These are phyloP conservation scores for Dothidotthia symphoricarpi DNA, from an alignment of 2,329 filamentous ascomycete genomes.

Conservation along the genomic window DNA sequence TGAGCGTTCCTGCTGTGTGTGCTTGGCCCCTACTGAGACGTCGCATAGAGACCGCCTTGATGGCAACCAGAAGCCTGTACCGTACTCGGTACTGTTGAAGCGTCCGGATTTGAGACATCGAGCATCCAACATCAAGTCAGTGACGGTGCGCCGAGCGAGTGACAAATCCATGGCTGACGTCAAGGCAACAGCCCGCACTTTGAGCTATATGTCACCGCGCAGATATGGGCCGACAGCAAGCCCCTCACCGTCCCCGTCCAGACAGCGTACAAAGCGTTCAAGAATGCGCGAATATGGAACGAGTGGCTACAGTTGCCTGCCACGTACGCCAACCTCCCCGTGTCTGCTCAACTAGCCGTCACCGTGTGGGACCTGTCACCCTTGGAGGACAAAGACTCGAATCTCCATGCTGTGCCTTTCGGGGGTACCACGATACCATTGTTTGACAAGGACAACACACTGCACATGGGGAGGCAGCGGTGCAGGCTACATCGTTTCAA, in stretches of 20 bases:
- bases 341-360: slow-evolving; percentile 81
- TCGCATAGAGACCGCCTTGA: slow-evolving; percentile 66
- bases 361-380: slow-evolving; percentile 95
- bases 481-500: slow-evolving; percentile 80
- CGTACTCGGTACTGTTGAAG: slow-evolving; percentile 74
- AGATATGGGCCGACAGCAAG: slow-evolving; percentile 95
- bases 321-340: slow-evolving; percentile 75
- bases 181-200: slow-evolving; percentile 63
- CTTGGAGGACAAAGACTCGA: slow-evolving; percentile 65
- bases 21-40: slow-evolving; percentile 18
- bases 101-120: slow-evolving; percentile 79
- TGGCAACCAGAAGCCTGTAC: slow-evolving; percentile 71
- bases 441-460: slow-evolving; percentile 89
- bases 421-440: slow-evolving; percentile 87
- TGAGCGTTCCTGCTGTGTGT: slow-evolving; percentile 37
- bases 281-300: slow-evolving; percentile 75
- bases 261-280: slow-evolving; percentile 90
- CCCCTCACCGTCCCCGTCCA: slow-evolving; percentile 88
- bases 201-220: slow-evolving; percentile 88
- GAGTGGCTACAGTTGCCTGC: slow-evolving; percentile 93
- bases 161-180: slow-evolving; percentile 5
- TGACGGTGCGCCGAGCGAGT: too few relatives aligned
- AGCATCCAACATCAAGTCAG: slow-evolving; percentile 76
- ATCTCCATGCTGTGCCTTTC: slow-evolving; percentile 82
- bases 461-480: slow-evolving; percentile 90